Evolutionary conservation across 352 stramenopile species (phyloP), one percentile per base, ranked within the genome.

Genomic region (Phytophthora fragariae): DNA sequence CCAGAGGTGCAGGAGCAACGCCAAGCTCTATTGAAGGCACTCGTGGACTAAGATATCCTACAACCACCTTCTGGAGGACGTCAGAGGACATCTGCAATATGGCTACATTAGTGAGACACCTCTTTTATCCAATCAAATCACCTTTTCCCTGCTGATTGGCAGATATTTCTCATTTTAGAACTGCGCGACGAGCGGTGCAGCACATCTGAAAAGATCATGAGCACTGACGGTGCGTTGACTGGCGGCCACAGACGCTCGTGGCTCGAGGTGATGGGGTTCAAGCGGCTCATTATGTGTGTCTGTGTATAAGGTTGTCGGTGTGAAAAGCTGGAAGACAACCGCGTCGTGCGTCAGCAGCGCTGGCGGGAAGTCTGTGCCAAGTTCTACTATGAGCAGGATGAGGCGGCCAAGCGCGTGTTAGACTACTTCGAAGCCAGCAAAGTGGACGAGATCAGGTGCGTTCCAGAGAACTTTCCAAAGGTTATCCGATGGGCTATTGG

Each of bases 1-100:
- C 75, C 83, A 8, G 86, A 93, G 54, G 84, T 95, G 61, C 75
- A 90, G 5, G 84, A 93, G 60, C 88, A 95, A 61, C 86, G 88
- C 47, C 84, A 95, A 73, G 73, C 83, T 47, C 77, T 95, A 44
- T 78, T 92, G 39, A 80, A 83, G 44, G 85, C 86, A 44, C 74
- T 92, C n/a, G 75, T 91, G 33, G 82, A 92, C 63, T 93, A 66
- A 86, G 27, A 31, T 31, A 31, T 31, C 27, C 27, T 31, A 31
- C 29, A 31, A 31, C 7, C 29, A 47, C 39, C 15, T 55, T n/a
- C 17, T 8, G 19, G 33, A 57, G 41, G 59, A 57, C 24, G 24
- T 24, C 35, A 50, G 37, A 35, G 59, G 59, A 65, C 60, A 50
- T 21, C 12, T 39, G 53, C 33, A 46, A 56, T 47, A 62, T 69